Evolutionary conservation across 371 early-diverging fungal genomes (phyloP).

Genomic region (Rhizopus sp.): DNA sequence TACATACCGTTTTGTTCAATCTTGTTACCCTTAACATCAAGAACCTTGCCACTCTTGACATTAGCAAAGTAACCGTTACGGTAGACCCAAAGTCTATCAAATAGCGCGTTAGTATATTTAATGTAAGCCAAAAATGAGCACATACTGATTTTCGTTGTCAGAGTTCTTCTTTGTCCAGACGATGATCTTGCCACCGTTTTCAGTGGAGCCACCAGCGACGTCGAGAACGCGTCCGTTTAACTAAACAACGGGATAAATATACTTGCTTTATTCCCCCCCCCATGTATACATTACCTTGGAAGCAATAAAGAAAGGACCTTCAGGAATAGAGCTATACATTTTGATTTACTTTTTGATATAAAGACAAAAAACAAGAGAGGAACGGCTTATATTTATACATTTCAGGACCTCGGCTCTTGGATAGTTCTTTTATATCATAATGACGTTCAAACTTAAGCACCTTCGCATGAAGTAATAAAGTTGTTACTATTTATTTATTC

Average conservation of each 20-base stretch:
- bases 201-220: slow-evolving; percentile 27
- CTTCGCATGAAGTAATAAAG: neutral
- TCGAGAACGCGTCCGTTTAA: slow-evolving; percentile 32
- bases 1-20: slow-evolving; percentile 8
- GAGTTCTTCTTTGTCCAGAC: slow-evolving; percentile 23
- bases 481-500: neutral
- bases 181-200: slow-evolving; percentile 25
- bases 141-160: slow-evolving; percentile 25
- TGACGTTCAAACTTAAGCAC: neutral
- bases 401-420: neutral
- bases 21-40: slow-evolving; percentile 28
- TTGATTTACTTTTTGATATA: slow-evolving; percentile 1
- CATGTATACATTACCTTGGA: slow-evolving; percentile 9
- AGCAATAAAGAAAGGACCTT: slow-evolving; percentile 25
- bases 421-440: neutral
- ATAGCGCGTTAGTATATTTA: neutral
- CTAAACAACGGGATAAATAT: neutral
- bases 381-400: neutral
- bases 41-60: slow-evolving; percentile 26
- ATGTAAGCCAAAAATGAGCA: no score
- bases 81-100: slow-evolving; percentile 25
- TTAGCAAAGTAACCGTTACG: slow-evolving; percentile 28
- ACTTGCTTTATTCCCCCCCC: neutral
- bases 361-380: no score
- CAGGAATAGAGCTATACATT: slow-evolving; percentile 18